Evolutionary conservation across 495 filamentous ascomycete genomes (phyloP), one percentile per base, ranked within the genome.

Genomic region (Aspergillus incahuasiensis): DNA sequence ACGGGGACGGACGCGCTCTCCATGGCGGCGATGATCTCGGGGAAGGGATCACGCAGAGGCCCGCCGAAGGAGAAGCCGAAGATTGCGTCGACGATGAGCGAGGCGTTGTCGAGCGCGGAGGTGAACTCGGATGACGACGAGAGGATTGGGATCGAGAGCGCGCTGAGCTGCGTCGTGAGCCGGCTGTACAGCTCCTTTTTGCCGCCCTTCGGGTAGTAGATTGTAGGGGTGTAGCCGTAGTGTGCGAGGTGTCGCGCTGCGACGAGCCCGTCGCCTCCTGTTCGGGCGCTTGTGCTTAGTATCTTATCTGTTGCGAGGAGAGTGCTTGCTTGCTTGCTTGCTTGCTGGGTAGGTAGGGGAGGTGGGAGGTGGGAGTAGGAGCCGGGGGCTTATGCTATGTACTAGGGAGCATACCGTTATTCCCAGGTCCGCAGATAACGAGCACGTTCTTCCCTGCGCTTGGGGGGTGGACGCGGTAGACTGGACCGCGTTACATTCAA

Each of bases 51-150:
- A 6, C 94, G 86, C 32, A 98, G 84, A 47, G 91, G 83, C 11
- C 91, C 92, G n/a, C 85, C 85, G 74, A 97, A 97, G 62, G 87
- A 91, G 78, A 97, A 98, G 39, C 91, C 94, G 65, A 98, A 98
- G 64, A 98, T 89, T 39, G 95, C 90, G 71, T 98, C 94, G 54
- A 98, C 77, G 46, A 98, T 76, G 61, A 96, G 86, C 65, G 95
- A 81, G 19, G 86, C 77, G 43, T 82, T 74, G 56, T 78, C 70
- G 5, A 96, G 66, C 9, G 88, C 85, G 2, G 70, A 41, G 18
- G 73, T 65, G 61, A 96, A 95, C 74, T 96, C 91, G 0, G 34
- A 11, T 1, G 18, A 0, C 9, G 4, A 34, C 9, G 11, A 38
- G 12, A 90, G 86, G 74, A 97, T 94, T 7, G 90, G 90, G 47